Evolutionary conservation across 345 rosid species (phyloP), one percentile per base, ranked within the genome.

Genomic region (Raphanus raphanistrum): DNA sequence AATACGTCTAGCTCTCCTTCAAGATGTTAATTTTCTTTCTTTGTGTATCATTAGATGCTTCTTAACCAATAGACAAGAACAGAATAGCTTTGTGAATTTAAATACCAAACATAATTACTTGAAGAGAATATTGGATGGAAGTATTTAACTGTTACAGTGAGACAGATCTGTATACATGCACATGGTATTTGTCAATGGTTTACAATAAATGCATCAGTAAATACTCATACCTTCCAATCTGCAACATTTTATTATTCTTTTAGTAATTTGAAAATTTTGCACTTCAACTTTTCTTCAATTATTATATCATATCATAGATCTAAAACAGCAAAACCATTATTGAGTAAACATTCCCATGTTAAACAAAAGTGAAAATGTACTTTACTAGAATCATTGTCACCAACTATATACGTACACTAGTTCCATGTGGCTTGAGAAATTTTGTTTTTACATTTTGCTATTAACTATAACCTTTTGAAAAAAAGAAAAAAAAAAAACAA

Each of bases 151-250:
- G 55, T 71, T 59, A 7, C 2, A 68, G 25, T 21, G 57, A 45
- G 5, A 15, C 32, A 77, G 71, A 71, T 64, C 80, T 77, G 25
- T 57, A 38, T 48, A 21, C 21, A 38, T 43, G 67, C 76, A 77
- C 76, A 77, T 77, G 76, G 36, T 32, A 9, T 71, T 55, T 71
- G 66, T 64, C 50, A 38, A 64, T 25, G 26, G 2, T 33, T 74
- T 35, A 21, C 65, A 74, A 57, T 71, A 57, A 77, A 71, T 77
- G 81, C 72, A 55, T 64, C 80, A 41, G 17, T 77, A 29, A 62
- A 59, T 54, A 38, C 25, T 41, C 50, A 2, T 31, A 77, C 71
- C 80, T 28, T 71, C 80, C 71, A 60, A 77, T 54, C 76, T 71
- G 71, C 58, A 70, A 77, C 48, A 57, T n/a, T n/a, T 69, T 11